Evolutionary conservation across 1,284 basidiomycete species (phyloP), one percentile per base, ranked within the genome.

Genomic region (Cutaneotrichosporon cutaneum): DNA sequence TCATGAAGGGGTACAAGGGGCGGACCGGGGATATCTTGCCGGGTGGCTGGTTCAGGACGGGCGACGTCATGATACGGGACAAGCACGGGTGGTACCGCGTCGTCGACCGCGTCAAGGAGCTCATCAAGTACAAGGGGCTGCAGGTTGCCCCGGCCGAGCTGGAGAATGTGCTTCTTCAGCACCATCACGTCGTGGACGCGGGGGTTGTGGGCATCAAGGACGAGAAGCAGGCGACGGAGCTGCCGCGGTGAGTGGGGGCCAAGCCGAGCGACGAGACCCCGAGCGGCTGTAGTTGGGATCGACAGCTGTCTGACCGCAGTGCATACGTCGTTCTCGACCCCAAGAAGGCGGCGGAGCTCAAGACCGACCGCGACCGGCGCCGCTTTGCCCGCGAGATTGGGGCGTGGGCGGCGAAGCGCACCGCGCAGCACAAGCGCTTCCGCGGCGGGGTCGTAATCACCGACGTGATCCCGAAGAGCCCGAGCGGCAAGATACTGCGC

Each of bases 141-240:
- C 77, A 79, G 82, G 91, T 93, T n/a, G 85, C 91, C 0, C 90
- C 90, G 0, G 90, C 91, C 0, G 90, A 92, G 69, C 82, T 93
- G 2, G 90, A 93, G 72, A 83, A 84, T 35, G 74, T 91, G 0
- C 83, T 93, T 0, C 77, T 92, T 11, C 83, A 83, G 8, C 88
- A 92, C 68, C 85, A 87, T 0, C 83, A 87, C 2, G 82, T 90
- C 24, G 84, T 84, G 3, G 89, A 91, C 67, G 82, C 83, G 0
- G 89, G 86, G 7, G 89, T 90, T 3, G 85, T 90, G 59, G 88
- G 89, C 2, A 79, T 91, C 0, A 80, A 86, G 4, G 83, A 82
- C 62, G 78, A 80, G 2, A 81, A 81, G 55, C 83, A 89, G 69
- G 87, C 85, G 1, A 90, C 90, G 1, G 63, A 65, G 51, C 54